Conservation (phyloP, 2,329 filamentous ascomycete species). For the Pyrenophora teres region DNA sequence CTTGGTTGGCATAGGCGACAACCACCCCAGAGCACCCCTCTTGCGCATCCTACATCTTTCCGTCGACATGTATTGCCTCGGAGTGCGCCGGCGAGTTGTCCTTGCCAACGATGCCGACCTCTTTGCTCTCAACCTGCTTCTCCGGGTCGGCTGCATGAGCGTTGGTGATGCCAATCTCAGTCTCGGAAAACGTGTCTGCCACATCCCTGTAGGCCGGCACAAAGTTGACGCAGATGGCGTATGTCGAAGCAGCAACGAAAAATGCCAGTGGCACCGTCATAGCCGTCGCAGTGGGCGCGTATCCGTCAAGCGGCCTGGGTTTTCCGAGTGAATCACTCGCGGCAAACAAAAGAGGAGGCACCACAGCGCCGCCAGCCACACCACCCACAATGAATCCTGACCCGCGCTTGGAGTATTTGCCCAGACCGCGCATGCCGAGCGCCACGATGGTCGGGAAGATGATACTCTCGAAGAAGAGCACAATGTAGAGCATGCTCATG, state of each 20-base stretch:
- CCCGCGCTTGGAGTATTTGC: conserved; percentile 76
- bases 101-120: conserved; percentile 14
- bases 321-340: conserved; percentile 66
- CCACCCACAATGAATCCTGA: conserved; percentile 74
- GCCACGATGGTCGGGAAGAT: conserved; percentile 83
- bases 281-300: conserved; percentile 59
- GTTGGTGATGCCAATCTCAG: conserved; percentile 52
- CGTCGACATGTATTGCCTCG: conserved; percentile 17
- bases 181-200: conserved; percentile 60
- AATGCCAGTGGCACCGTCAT: conserved; percentile 69
- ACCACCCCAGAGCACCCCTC: background rate
- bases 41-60: conserved; percentile 10
- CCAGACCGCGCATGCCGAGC: conserved; percentile 75
- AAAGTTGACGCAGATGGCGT: conserved; percentile 63
- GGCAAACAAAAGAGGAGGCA: conserved; percentile 72
- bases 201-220: conserved; percentile 65
- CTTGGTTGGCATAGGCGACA: background rate
- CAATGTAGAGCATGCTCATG: conserved; percentile 68
- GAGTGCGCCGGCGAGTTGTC: conserved; percentile 16
- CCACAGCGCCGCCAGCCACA: conserved; percentile 72
- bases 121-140: conserved; percentile 11
- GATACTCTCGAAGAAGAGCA: conserved; percentile 81
- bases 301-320: conserved; percentile 20
- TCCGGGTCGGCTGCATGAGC: conserved; percentile 43
- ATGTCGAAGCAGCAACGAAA: conserved; percentile 54